phyloP scores from a whole-genome alignment of 139 green algal species.

The Tetraselmis striata region DNA sequence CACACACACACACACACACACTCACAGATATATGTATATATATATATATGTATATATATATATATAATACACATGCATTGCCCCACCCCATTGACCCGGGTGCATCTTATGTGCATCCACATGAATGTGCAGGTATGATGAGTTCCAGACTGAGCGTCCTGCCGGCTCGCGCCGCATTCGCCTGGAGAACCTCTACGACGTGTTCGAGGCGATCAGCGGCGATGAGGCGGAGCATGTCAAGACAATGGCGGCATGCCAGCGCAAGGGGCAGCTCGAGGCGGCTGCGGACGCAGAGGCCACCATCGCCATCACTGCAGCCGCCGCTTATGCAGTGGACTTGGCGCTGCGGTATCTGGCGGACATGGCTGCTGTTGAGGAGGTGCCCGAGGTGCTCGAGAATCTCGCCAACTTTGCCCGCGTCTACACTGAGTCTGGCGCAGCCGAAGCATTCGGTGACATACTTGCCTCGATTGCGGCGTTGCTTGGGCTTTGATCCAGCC shows the following conservation, averaged over 20 bases:
- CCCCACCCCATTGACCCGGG: no score
- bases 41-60: no score
- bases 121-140: conserved; percentile 30
- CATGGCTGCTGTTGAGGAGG: neutral
- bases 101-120: neutral
- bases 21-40: no score
- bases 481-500: no score
- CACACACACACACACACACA: no score
- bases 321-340: neutral
- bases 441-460: neutral
- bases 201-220: conserved; percentile 83
- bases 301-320: neutral
- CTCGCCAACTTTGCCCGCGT: neutral
- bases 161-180: conserved; percentile 20
- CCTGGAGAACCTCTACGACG: conserved; percentile 67
- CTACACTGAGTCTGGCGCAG: neutral
- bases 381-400: neutral
- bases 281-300: neutral
- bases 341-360: neutral
- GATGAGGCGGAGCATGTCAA: conserved; percentile 90
- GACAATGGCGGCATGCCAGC: conserved; percentile 84
- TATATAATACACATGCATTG: no score
- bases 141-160: conserved; percentile 37
- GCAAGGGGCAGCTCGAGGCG: neutral
- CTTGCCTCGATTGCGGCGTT: no score